phyloP scores from a whole-genome alignment of 306 rosid species.

The Acmispon strigosus region DNA sequence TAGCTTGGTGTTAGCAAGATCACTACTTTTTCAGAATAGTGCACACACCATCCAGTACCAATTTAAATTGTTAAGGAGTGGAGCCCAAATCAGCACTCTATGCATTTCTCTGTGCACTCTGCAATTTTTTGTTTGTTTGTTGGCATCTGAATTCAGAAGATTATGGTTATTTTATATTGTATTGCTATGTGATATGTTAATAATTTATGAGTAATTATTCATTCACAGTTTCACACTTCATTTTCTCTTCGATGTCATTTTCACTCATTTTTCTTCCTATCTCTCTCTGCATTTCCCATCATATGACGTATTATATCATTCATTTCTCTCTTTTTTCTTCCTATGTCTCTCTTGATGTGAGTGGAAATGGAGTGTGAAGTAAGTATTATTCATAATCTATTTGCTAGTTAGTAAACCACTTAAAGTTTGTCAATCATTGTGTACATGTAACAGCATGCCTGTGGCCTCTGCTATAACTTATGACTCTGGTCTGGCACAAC shows the following conservation, averaged over 20 bases:
- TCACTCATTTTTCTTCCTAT: too few species aligned
- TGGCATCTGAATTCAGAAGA: neutral
- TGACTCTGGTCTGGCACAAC: neutral
- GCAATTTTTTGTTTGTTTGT: slow-evolving; percentile 22
- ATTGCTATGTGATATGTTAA: slow-evolving; percentile 8
- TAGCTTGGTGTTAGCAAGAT: neutral
- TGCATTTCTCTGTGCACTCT: slow-evolving; percentile 13
- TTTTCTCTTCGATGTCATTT: too few species aligned
- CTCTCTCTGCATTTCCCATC: too few species aligned
- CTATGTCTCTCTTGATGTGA: too few species aligned
- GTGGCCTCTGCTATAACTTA: neutral
- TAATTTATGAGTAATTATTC: too few species aligned
- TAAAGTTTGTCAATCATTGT: neutral
- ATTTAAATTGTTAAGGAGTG: slow-evolving; percentile 3
- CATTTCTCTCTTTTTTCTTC: too few species aligned
- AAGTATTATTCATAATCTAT: too few species aligned
- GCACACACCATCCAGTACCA: slow-evolving; percentile 16
- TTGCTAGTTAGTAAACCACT: slow-evolving; percentile 12
- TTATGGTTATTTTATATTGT: neutral
- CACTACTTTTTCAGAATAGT: slow-evolving; percentile 15
- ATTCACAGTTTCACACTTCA: too few species aligned
- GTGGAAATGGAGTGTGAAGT: too few species aligned
- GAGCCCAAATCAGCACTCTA: slow-evolving; percentile 17
- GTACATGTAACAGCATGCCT: slow-evolving; percentile 21
- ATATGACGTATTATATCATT: too few species aligned